Percentiles rank a stretch among this genome's conserved stretches.
These are phyloP conservation scores for Uromyces viciae-fabae DNA, from an alignment of 1,284 basidiomycete species.

Conservation along the genomic window DNA sequence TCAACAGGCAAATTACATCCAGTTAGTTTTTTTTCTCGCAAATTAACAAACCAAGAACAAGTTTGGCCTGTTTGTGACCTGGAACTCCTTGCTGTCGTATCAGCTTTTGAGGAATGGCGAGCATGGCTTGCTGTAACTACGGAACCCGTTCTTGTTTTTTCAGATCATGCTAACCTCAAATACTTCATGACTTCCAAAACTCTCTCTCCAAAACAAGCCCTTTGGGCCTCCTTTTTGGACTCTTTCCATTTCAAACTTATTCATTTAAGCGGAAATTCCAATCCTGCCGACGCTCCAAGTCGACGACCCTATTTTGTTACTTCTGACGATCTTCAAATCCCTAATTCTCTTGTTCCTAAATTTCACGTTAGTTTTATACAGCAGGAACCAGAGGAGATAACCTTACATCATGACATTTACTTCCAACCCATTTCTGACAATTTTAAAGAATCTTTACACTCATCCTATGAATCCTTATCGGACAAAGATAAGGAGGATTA, in stretches of 20 bases:
- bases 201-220: conserved; percentile 1
- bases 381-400: neutral
- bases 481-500: neutral
- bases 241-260: conserved; percentile 10
- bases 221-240: conserved; percentile 7
- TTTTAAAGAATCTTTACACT: neutral
- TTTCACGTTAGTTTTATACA: neutral
- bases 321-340: neutral
- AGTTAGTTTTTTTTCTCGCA: conserved; percentile 19
- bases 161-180: conserved; percentile 27
- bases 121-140: conserved; percentile 21
- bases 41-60: neutral
- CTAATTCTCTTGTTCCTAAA: neutral
- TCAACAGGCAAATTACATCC: neutral
- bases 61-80: conserved; percentile 2
- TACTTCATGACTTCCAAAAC: neutral
- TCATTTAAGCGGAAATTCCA: neutral
- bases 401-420: neutral
- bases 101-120: conserved; percentile 12
- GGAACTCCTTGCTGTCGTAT: conserved; percentile 2
- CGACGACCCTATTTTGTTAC: neutral
- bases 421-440: neutral
- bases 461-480: neutral
- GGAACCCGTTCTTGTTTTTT: conserved; percentile 9
- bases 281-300: conserved; percentile 2